Base-by-base conservation (phyloP, 108 stramenopile genomes). In the Cylindrotheca closterium region DNA sequence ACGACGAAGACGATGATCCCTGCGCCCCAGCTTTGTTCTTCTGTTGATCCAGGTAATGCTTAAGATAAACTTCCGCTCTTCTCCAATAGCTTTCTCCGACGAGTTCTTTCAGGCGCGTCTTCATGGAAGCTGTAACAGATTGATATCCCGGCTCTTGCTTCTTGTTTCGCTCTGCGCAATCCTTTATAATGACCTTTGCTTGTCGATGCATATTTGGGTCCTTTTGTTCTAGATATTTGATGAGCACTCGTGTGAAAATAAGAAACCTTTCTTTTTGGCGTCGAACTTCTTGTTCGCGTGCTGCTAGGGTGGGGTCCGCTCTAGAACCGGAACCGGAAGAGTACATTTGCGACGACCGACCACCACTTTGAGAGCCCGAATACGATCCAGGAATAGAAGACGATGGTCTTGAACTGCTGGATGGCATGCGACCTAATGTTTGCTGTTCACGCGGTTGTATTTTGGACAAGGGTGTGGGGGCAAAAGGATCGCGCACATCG, bases 161-260 rank as follows among this genome's bases (percentile, higher is more conserved):
- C 68, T 91, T 91, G 60, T 91, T 94, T 32, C 77, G 83, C 42
- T 87, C 88, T 51, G 88, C 85, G 67, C 93, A 94, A 51, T 87
- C 87, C 48, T 79, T 83, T 57, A 94, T 87, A 57, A 87, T 81
- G 17, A 46, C 46, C 68, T 86, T 88, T 63, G 89, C 92, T 22
- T 72, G 47, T 31, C 46, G 25, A 60, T 94, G 89, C 75, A 89
- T 61, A 1, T 47, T 63, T 12, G 70, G 52, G 71, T 94, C 89
- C 47, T 88, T 85, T 70, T 73, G 70, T 78, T 94, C 89, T 34
- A 94, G 71, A 37, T 87, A 89, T 57, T 89, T 91, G 78, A 94
- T 88, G 47, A 94, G 63, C 25, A 91, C 89, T 22, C 86, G 70
- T 0, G 92, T 94, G 58, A 94, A 91, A 82, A 94, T 86, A 57